Evolutionary conservation across 1,284 basidiomycete species (phyloP).

Genomic region (Agaricales sp.): DNA sequence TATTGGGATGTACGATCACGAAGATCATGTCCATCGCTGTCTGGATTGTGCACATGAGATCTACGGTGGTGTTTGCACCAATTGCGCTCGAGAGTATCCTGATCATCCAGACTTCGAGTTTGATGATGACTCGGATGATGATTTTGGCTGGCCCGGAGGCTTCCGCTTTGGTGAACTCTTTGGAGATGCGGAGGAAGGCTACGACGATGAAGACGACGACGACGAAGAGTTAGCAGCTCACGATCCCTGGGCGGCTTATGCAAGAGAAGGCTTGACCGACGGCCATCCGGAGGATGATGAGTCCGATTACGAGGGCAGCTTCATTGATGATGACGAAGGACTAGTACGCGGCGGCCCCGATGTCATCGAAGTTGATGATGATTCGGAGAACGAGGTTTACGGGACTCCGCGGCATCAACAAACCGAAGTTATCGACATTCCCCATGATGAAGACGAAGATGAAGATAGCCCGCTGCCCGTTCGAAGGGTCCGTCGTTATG

Average conservation of each 20-base stretch:
- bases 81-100: slow-evolving; percentile 46
- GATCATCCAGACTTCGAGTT: slow-evolving; percentile 26
- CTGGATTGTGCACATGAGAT: slow-evolving; percentile 68
- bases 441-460: not conserved
- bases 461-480: not conserved
- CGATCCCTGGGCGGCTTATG: not conserved
- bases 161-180: not conserved
- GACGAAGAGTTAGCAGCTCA: slow-evolving; percentile 16
- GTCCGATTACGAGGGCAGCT: slow-evolving; percentile 36
- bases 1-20: slow-evolving; percentile 54
- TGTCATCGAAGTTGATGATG: slow-evolving; percentile 6
- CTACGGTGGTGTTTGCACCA: slow-evolving; percentile 49
- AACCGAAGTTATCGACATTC: not conserved
- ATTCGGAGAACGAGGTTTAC: not conserved
- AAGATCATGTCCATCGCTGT: slow-evolving; percentile 69
- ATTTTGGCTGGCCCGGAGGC: slow-evolving; percentile 5
- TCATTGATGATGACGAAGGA: slow-evolving; percentile 33
- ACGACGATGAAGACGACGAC: slow-evolving; percentile 21
- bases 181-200: slow-evolving; percentile 9
- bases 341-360: slow-evolving; percentile 5
- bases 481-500: slow-evolving; percentile 1
- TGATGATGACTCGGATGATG: slow-evolving; percentile 11
- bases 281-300: slow-evolving; percentile 23
- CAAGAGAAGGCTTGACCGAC: slow-evolving; percentile 3
- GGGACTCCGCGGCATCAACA: not conserved